phyloP scores from a whole-genome alignment of 768 basidiomycete genomes.

The Calocybe indica region DNA sequence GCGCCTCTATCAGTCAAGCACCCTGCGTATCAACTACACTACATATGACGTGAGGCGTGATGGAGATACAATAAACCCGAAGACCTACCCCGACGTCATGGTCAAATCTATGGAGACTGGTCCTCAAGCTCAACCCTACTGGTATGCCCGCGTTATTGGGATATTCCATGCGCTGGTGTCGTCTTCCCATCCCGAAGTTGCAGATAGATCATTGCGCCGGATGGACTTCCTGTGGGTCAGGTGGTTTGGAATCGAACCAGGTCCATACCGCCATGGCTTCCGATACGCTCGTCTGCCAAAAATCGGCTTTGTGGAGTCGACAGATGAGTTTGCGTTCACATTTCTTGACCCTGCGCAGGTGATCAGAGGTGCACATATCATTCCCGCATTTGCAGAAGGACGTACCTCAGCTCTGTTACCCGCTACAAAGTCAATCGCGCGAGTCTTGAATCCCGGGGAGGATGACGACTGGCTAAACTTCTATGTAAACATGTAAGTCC shows the following conservation, averaged over 20 bases:
- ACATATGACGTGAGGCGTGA: conserved; percentile 35
- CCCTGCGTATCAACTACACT: conserved; percentile 33
- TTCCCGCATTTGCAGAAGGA: conserved; percentile 22
- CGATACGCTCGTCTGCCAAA: background rate
- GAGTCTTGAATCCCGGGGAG: background rate
- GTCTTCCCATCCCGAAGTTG: conserved; percentile 7
- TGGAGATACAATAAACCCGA: conserved; percentile 36
- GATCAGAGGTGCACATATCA: conserved; percentile 22
- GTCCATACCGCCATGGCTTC: conserved; percentile 5
- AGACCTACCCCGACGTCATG: conserved; percentile 29
- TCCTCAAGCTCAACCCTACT: conserved; percentile 19
- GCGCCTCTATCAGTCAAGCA: conserved; percentile 19
- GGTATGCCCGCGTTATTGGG: conserved; percentile 29
- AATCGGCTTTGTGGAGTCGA: background rate
- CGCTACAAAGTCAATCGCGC: background rate
- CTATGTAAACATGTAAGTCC: conserved; percentile 26
- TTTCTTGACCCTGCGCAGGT: conserved; percentile 12
- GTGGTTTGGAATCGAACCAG: conserved; percentile 26
- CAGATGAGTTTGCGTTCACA: conserved; percentile 3
- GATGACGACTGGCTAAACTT: conserved; percentile 18
- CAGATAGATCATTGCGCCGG: background rate
- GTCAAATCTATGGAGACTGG: conserved; percentile 15
- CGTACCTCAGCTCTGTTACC: conserved; percentile 6
- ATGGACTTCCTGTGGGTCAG: conserved; percentile 33
- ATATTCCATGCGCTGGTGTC: conserved; percentile 24